Conservation (phyloP, 768 basidiomycete genomes). For the Mycena kentingensis region DNA sequence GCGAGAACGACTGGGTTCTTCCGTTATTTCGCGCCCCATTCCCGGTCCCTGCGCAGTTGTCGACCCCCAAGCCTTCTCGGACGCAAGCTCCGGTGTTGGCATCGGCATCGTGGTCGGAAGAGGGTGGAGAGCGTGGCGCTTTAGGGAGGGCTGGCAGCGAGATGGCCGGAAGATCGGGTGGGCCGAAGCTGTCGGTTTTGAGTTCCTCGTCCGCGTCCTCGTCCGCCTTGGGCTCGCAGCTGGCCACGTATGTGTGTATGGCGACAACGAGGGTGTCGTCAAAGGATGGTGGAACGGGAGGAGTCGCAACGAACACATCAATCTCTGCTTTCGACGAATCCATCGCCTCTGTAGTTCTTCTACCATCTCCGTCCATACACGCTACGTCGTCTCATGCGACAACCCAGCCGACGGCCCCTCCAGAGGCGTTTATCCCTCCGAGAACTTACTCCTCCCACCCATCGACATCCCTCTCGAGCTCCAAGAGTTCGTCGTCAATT, state of each 20-base stretch:
- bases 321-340: slow-evolving; percentile 31
- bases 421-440: background rate
- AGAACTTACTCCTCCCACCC: background rate
- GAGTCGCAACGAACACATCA: slow-evolving; percentile 34
- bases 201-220: slow-evolving; percentile 36
- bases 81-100: slow-evolving; percentile 28
- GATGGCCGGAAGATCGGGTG: slow-evolving; percentile 34
- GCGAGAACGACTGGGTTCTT: slow-evolving; percentile 21
- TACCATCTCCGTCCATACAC: slow-evolving; percentile 28
- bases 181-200: slow-evolving; percentile 48
- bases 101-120: slow-evolving; percentile 19
- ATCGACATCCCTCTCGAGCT: too few species aligned
- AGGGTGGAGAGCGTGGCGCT: slow-evolving; percentile 24
- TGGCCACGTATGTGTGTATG: slow-evolving; percentile 28
- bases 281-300: slow-evolving; percentile 44
- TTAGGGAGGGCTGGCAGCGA: slow-evolving; percentile 13
- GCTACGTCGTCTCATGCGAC: slow-evolving; percentile 20
- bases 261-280: slow-evolving; percentile 45
- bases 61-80: slow-evolving; percentile 33
- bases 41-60: slow-evolving; percentile 22
- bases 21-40: slow-evolving; percentile 12
- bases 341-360: slow-evolving; percentile 28
- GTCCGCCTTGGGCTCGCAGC: background rate
- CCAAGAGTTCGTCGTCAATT: background rate
- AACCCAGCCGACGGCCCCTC: slow-evolving; percentile 28